Percentiles rank a stretch among this genome's conserved stretches.
Evolutionary conservation across 495 filamentous ascomycete genomes (phyloP).

Genomic region (Penicillium tannophilum): DNA sequence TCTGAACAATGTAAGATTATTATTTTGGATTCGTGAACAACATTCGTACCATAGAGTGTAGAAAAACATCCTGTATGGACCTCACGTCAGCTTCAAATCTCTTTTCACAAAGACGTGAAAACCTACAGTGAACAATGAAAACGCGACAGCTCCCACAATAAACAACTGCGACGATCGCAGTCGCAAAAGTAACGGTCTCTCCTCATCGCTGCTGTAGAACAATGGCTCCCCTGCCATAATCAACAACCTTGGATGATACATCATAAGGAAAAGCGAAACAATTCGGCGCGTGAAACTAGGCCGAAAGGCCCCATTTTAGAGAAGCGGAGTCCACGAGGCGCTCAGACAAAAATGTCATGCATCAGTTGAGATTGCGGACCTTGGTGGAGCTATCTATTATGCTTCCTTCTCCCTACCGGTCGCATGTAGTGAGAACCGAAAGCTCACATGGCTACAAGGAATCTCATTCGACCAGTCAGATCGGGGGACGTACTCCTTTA

Average conservation of each 20-base stretch:
- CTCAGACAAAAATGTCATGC: neutral
- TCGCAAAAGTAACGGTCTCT: constrained; percentile 16
- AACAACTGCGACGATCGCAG: constrained; percentile 23
- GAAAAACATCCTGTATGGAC: neutral
- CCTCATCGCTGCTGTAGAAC: neutral
- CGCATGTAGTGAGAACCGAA: neutral
- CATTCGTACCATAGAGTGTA: neutral
- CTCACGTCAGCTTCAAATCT: neutral
- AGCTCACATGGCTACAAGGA: neutral
- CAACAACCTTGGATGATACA: neutral
- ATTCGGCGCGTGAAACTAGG: neutral
- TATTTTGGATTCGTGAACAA: neutral
- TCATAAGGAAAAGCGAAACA: neutral
- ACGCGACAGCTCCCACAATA: constrained; percentile 17
- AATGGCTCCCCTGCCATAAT: neutral
- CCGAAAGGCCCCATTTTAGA: neutral
- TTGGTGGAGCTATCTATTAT: neutral
- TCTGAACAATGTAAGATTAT: constrained; percentile 10
- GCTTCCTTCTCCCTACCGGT: neutral
- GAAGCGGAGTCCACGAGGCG: neutral
- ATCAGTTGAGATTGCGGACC: neutral
- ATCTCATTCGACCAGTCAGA: neutral
- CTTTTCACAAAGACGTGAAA: neutral
- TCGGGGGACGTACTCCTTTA: neutral
- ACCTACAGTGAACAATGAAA: constrained; percentile 20